These are phyloP conservation scores for Cladophialophora psammophila DNA, from an alignment of 2,329 filamentous ascomycete genomes.

Conservation along the genomic window DNA sequence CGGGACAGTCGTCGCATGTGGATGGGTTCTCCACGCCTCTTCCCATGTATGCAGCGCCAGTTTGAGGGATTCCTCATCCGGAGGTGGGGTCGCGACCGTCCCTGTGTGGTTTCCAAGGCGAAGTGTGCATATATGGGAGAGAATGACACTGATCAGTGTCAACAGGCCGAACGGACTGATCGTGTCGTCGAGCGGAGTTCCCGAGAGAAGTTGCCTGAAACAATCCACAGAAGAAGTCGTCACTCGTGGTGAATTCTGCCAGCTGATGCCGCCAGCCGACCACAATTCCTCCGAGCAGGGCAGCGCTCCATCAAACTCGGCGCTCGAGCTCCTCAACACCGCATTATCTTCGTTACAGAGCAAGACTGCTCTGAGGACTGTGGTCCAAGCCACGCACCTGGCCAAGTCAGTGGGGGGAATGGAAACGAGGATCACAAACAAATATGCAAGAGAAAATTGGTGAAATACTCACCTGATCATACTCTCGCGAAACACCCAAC, in stretches of 20 bases:
- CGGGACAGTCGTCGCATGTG: background rate
- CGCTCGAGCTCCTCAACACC: slow-evolving; percentile 15
- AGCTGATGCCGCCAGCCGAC: slow-evolving; percentile 3
- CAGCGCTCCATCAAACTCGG: slow-evolving; percentile 4
- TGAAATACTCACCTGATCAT: slow-evolving; percentile 1
- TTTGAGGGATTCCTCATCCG: slow-evolving; percentile 4
- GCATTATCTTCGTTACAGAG: slow-evolving; percentile 20
- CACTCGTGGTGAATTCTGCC: background rate
- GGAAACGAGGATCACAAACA: background rate
- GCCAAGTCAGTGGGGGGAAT: background rate
- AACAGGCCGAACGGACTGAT: slow-evolving; percentile 10
- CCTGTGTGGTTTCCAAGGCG: background rate
- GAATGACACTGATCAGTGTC: slow-evolving; percentile 8
- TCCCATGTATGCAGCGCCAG: slow-evolving; percentile 9
- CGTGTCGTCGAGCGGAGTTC: background rate
- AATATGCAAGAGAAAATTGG: background rate
- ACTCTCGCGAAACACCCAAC: slow-evolving; percentile 3
- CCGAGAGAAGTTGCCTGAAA: slow-evolving; percentile 1
- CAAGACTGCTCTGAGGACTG: slow-evolving; percentile 10
- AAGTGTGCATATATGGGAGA: slow-evolving; percentile 7
- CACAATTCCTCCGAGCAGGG: slow-evolving; percentile 14
- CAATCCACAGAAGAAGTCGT: background rate
- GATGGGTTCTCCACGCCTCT: slow-evolving; percentile 6
- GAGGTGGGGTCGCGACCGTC: background rate
- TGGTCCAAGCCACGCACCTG: slow-evolving; percentile 10